Conservation (phyloP, 768 basidiomycete genomes). For the Leccinum broughii region DNA sequence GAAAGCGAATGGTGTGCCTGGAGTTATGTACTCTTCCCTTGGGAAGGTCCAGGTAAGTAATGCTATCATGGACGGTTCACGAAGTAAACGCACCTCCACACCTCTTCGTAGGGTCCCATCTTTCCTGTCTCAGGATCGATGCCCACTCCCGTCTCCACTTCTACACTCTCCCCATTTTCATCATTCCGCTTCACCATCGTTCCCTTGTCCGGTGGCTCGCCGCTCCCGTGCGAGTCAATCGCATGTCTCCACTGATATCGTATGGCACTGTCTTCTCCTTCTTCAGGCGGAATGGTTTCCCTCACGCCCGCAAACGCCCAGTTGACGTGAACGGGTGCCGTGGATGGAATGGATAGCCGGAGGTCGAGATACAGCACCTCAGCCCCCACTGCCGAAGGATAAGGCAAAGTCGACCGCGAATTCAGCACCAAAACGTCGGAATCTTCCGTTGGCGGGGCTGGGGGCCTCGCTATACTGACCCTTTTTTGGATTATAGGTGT, state of each 20-base stretch:
- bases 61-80: background rate
- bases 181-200: constrained; percentile 6
- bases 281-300: constrained; percentile 6
- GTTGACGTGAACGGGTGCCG: constrained; percentile 1
- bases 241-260: constrained; percentile 18
- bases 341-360: constrained; percentile 10
- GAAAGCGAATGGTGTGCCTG: constrained; percentile 17
- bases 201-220: constrained; percentile 16
- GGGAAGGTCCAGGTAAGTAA: background rate
- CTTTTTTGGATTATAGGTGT: constrained; percentile 11
- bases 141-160: constrained; percentile 19
- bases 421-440: constrained; percentile 24
- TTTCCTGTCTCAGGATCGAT: constrained; percentile 16
- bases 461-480: constrained; percentile 15
- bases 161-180: constrained; percentile 8
- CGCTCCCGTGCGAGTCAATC: constrained; percentile 18
- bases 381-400: background rate
- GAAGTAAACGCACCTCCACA: constrained; percentile 18
- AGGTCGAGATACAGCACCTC: constrained; percentile 22
- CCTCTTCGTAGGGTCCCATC: constrained; percentile 20
- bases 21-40: constrained; percentile 11
- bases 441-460: constrained; percentile 15
- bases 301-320: constrained; percentile 20
- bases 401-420: constrained; percentile 15
- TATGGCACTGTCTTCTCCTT: background rate